These are phyloP conservation scores for Euphorbia neoarborescens DNA, from an alignment of 441 rosid species.

Conservation along the genomic window DNA sequence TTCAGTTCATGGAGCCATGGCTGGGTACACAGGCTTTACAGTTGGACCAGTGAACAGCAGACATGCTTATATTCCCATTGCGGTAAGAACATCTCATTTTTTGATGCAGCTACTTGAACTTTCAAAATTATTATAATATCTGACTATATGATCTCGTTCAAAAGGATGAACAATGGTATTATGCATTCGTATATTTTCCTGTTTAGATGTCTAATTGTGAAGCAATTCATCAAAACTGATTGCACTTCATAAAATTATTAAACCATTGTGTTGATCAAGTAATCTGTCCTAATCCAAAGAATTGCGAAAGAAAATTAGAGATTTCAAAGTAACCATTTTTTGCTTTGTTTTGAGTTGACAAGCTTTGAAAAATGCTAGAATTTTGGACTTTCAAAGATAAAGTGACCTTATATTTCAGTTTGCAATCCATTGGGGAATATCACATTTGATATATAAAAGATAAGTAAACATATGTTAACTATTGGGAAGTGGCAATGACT, in stretches of 20 bases:
- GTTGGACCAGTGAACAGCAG: conserved; percentile 73
- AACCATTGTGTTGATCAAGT: neutral
- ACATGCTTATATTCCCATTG: conserved; percentile 77
- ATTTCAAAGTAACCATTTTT: neutral
- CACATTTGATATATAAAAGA: neutral
- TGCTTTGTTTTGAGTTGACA: neutral
- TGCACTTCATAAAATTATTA: neutral
- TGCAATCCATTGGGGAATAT: neutral
- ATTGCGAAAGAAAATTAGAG: neutral
- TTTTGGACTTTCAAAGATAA: neutral
- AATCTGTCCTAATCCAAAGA: neutral
- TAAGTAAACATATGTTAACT: neutral
- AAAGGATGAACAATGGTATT: neutral
- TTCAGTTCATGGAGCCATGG: conserved; percentile 89
- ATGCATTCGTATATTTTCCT: neutral
- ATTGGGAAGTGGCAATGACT: too few relatives aligned
- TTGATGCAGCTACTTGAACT: neutral
- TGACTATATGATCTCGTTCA: neutral
- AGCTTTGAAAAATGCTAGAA: neutral
- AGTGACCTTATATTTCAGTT: neutral
- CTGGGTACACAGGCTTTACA: conserved; percentile 83
- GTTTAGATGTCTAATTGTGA: neutral
- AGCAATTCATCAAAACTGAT: conserved; percentile 5
- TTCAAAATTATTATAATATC: neutral
- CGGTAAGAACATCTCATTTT: conserved; percentile 32